These are phyloP conservation scores for Heritiera fomes DNA, from an alignment of 345 rosid species.

Conservation along the genomic window DNA sequence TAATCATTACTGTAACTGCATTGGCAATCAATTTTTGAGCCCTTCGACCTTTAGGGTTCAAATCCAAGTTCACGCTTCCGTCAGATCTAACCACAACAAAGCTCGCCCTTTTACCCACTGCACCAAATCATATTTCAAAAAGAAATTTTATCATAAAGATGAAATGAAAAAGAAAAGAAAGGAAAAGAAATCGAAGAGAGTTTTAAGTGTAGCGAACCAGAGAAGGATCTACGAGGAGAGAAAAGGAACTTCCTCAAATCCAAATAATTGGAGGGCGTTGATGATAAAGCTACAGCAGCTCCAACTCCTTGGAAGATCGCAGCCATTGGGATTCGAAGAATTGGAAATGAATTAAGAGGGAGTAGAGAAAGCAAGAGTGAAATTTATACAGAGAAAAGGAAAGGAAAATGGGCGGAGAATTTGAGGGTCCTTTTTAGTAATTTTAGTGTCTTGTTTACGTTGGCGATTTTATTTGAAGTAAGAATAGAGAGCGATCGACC, in stretches of 20 bases:
- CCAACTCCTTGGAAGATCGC: slow-evolving; percentile 65
- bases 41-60: slow-evolving; percentile 38
- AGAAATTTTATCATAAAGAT: neutral
- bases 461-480: slow-evolving; percentile 36
- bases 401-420: slow-evolving; percentile 49
- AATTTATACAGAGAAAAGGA: slow-evolving; percentile 22
- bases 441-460: no score
- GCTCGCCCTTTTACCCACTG: slow-evolving; percentile 47
- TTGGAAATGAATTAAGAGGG: neutral
- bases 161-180: neutral
- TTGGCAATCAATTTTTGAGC: slow-evolving; percentile 52
- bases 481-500: neutral
- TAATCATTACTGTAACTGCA: slow-evolving; percentile 68
- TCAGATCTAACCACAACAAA: slow-evolving; percentile 65
- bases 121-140: slow-evolving; percentile 18
- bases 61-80: slow-evolving; percentile 38
- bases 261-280: slow-evolving; percentile 44
- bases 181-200: neutral
- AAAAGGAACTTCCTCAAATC: slow-evolving; percentile 47
- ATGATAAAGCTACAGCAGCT: slow-evolving; percentile 50
- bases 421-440: slow-evolving; percentile 25
- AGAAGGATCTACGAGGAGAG: slow-evolving; percentile 45
- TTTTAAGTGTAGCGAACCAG: slow-evolving; percentile 38
- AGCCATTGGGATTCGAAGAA: slow-evolving; percentile 43
- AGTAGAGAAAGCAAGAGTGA: neutral